Base-by-base conservation (phyloP, 208 protist species). In the Lotmaria passim region DNA sequence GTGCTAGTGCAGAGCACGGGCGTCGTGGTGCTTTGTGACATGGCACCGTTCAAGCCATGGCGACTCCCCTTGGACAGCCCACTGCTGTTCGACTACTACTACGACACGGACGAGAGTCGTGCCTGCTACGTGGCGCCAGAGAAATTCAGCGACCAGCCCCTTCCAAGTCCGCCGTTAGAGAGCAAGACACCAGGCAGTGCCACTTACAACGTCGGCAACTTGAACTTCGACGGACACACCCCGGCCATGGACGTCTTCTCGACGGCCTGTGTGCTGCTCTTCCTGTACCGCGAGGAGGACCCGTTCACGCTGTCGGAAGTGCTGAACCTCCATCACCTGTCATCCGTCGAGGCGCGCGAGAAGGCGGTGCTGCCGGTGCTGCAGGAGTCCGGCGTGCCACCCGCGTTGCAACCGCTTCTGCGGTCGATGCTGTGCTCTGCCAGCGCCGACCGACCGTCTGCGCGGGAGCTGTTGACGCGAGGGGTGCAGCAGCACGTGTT, bases 191-290 rank as follows among this genome's bases (percentile, higher is more conserved):
- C 53, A 1, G 65, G 59, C 10, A 69, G 43, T 28, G 52, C 62
- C 6, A 66, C 62, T 21, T 79, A 76, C 26, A 81, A 75, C 43
- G 67, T 71, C 17, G 59, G 56, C 14, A 89, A 91, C 33, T 8
- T 92, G 19, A 95, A 95, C 67, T 68, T 89, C 21, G 76, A 78
- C 28, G 69, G 55, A 1, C 91, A 96, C 72, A 91, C 85, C 15
- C 36, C 69, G 8, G 69, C 83, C 11, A 96, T 96, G 91, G 91
- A 96, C 55, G 71, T 96, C 36, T 96, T 96, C 52, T 93, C 91
- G 23, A 75, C 79, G 0, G 91, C 76, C 6, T 93, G 88, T 52
- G 87, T 92, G 7, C 52, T 96, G 38, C 78, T 73, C 28, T 83
- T 91, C 46, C 76, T 96, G 28, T 81, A 92, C 64, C 79, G 72